These are phyloP conservation scores for Fusarium newnesense DNA, from an alignment of 2,329 filamentous ascomycete genomes.

Conservation along the genomic window DNA sequence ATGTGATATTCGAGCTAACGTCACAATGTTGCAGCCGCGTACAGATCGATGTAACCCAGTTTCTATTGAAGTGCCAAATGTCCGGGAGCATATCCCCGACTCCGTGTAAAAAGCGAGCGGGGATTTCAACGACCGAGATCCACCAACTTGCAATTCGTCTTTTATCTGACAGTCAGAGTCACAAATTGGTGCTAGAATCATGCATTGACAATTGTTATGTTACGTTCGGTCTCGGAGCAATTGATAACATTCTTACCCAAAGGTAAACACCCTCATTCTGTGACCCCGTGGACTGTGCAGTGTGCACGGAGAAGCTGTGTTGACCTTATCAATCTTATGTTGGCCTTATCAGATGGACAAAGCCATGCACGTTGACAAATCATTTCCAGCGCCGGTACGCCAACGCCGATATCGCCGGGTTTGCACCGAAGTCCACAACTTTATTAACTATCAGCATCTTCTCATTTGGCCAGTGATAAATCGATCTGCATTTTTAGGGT, in stretches of 20 bases:
- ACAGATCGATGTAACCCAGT: neutral
- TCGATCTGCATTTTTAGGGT: slow-evolving; percentile 25
- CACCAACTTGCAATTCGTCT: slow-evolving; percentile 2
- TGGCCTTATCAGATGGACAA: slow-evolving; percentile 31
- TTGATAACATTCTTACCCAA: neutral
- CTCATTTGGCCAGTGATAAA: slow-evolving; percentile 30
- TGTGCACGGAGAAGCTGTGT: neutral
- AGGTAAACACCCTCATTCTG: neutral
- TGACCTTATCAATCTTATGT: slow-evolving; percentile 35
- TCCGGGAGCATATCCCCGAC: slow-evolving; percentile 26
- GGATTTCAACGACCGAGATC: slow-evolving; percentile 26
- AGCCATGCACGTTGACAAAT: slow-evolving; percentile 2
- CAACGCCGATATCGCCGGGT: slow-evolving; percentile 25
- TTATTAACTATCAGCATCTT: slow-evolving; percentile 31
- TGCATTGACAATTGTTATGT: neutral
- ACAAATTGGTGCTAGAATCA: neutral
- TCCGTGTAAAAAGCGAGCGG: slow-evolving; percentile 33
- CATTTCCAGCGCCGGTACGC: neutral
- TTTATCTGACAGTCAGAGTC: neutral
- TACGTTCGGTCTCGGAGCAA: neutral
- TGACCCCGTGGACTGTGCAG: neutral
- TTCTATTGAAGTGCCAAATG: neutral
- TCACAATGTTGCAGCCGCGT: neutral
- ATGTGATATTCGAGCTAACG: neutral
- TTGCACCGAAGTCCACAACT: slow-evolving; percentile 1